Evolutionary conservation across 495 filamentous ascomycete species (phyloP).

Genomic region (Tuber borchii): DNA sequence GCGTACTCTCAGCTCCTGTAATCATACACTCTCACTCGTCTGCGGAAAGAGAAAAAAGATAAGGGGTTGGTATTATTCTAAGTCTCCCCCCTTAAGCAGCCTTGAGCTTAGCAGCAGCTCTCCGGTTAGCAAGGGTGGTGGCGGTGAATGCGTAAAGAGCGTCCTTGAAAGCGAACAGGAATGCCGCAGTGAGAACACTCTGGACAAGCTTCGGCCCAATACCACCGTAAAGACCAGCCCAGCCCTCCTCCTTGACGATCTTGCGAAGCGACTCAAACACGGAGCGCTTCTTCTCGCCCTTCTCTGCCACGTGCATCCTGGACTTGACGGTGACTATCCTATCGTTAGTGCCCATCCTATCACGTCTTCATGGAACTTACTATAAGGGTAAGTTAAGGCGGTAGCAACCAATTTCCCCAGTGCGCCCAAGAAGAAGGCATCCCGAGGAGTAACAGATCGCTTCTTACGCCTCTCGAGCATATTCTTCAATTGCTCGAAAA

Average conservation of each 20-base stretch:
- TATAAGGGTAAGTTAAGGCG: conserved; percentile 92
- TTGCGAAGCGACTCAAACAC: conserved; percentile 66
- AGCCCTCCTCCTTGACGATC: conserved; percentile 83
- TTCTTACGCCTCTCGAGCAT: conserved; percentile 58
- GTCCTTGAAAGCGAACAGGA: conserved; percentile 98
- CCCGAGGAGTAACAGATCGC: conserved; percentile 63
- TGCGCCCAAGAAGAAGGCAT: conserved; percentile 86
- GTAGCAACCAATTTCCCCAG: conserved; percentile 92
- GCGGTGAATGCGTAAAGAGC: conserved; percentile 62
- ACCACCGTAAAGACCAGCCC: conserved; percentile 86
- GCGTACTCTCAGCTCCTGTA: neutral
- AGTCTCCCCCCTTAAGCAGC: conserved; percentile 16
- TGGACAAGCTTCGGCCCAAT: conserved; percentile 94
- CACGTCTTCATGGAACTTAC: conserved; percentile 40
- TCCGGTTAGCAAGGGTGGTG: conserved; percentile 47
- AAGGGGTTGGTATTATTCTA: neutral
- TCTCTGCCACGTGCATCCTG: conserved; percentile 82
- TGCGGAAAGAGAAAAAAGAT: neutral
- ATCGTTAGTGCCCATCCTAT: neutral
- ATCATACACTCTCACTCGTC: conserved; percentile 32
- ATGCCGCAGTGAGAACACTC: conserved; percentile 91
- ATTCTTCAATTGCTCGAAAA: conserved; percentile 96
- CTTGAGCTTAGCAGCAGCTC: conserved; percentile 44
- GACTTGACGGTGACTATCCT: conserved; percentile 70
- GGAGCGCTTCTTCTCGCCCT: conserved; percentile 56